Evolutionary conservation across 2,329 filamentous ascomycete species (phyloP), one percentile per base, ranked within the genome.

Genomic region (Aureobasidium namibiae): DNA sequence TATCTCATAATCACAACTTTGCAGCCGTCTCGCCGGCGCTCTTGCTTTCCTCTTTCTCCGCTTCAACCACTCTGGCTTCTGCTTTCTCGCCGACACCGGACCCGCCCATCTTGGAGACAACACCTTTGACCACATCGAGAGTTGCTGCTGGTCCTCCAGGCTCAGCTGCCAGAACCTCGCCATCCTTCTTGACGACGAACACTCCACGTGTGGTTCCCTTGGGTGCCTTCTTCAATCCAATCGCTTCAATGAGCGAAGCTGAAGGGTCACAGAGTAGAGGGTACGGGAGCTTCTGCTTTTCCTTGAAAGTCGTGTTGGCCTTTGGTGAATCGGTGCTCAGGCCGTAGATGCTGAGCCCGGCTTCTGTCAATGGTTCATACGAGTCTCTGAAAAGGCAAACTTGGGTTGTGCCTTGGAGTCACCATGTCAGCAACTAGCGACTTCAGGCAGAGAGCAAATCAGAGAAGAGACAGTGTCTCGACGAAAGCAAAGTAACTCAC

Each of bases 381-480:
- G 84, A 81, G 79, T 97, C 92, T 69, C 94, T 88, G 82, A 99
- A 97, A 66, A 92, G 80, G 76, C 92, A 96, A 63, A 82, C 94
- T 80, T 99, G 94, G 61, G 81, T 94, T 60, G 91, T 97, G 80
- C 92, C 92, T 96, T 63, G 38, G 18, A 33, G 9, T 2, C 34
- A 38, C 18, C 29, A 18, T 45, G 39, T 59, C 46, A 59, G 57
- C 56, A 44, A 4, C 14, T 10, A 13, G 18, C 13, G 14, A 23
- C 14, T 21, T 31, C 7, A 31, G 48, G 9, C 26, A 9, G 26
- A 4, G 21, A 29, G 14, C 36, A 11, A 23, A 21, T 10, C 24
- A 31, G 5, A 14, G 26, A 42, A 52, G 24, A 9, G 4, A 16
- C 16, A 21, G 44, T 24, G 23, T 29, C 49, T 53, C 2, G 56